Percentiles rank a stretch among this genome's conserved stretches.
These are phyloP conservation scores for Nicotiana paniculata DNA, from an alignment of 257 asterid genomes.

Conservation along the genomic window DNA sequence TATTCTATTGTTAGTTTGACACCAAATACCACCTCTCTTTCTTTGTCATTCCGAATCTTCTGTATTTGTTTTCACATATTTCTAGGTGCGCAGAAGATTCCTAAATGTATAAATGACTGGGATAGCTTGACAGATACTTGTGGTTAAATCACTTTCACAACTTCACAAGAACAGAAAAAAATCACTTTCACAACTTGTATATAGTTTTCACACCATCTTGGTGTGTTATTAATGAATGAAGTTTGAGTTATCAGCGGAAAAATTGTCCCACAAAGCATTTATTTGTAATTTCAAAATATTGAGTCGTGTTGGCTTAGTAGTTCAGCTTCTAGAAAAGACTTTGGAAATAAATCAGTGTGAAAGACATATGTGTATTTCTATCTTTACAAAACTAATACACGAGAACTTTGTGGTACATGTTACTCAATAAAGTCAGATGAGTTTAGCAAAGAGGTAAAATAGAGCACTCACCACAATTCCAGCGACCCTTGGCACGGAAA, in stretches of 20 bases:
- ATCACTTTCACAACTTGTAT: too few species aligned
- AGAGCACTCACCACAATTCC: slow-evolving; percentile 80
- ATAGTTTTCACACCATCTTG: not conserved
- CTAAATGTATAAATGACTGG: too few species aligned
- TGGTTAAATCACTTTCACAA: too few species aligned
- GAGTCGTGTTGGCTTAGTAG: not conserved
- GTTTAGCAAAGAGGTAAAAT: not conserved
- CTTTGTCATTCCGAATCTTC: not conserved
- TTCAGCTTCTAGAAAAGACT: not conserved
- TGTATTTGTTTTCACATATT: not conserved
- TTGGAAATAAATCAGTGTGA: not conserved
- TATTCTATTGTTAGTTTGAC: not conserved
- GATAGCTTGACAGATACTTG: too few species aligned
- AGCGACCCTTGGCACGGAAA: slow-evolving; percentile 82
- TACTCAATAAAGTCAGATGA: not conserved
- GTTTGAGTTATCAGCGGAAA: not conserved
- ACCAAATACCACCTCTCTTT: not conserved
- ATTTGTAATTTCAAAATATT: not conserved
- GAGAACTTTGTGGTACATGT: not conserved
- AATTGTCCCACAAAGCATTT: not conserved
- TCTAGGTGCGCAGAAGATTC: too few species aligned
- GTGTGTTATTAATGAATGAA: not conserved
- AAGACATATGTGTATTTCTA: not conserved
- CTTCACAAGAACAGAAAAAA: too few species aligned
- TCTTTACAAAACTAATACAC: not conserved